Conservation (phyloP, 2,329 filamentous ascomycete species). For the Colletotrichum cuscutae region DNA sequence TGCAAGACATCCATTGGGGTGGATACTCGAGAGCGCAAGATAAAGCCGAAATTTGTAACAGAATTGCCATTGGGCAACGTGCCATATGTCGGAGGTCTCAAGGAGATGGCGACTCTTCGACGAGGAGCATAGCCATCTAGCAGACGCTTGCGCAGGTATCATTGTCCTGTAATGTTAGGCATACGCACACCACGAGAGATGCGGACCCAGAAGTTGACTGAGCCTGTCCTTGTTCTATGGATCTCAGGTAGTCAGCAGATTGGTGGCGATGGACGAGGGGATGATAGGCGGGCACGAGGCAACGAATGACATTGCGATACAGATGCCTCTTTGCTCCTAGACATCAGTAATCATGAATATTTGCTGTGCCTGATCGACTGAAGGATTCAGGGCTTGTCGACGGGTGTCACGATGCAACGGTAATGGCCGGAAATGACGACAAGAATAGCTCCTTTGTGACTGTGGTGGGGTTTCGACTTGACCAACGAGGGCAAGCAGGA, state of each 20-base stretch:
- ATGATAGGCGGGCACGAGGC: background rate
- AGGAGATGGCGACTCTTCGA: background rate
- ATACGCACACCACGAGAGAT: background rate
- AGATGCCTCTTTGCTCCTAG: background rate
- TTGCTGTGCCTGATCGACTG: background rate
- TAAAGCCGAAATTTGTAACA: background rate
- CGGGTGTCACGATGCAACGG: conserved; percentile 3
- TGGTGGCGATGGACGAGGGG: background rate
- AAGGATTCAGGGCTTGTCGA: conserved; percentile 2
- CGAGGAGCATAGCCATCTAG: background rate
- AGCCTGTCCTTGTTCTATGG: background rate
- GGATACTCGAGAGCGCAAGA: background rate
- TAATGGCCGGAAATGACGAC: conserved; percentile 11
- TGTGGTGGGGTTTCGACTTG: background rate
- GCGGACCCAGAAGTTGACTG: background rate
- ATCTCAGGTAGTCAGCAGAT: background rate
- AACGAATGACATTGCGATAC: background rate
- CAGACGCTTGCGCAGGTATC: background rate
- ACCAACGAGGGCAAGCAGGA: background rate
- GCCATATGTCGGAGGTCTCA: background rate
- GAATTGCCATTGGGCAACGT: background rate
- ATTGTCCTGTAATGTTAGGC: background rate
- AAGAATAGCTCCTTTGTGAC: background rate
- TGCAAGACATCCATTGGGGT: background rate
- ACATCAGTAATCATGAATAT: background rate